These are phyloP conservation scores for Inosperma sp. DNA, from an alignment of 768 basidiomycete genomes.

Conservation along the genomic window DNA sequence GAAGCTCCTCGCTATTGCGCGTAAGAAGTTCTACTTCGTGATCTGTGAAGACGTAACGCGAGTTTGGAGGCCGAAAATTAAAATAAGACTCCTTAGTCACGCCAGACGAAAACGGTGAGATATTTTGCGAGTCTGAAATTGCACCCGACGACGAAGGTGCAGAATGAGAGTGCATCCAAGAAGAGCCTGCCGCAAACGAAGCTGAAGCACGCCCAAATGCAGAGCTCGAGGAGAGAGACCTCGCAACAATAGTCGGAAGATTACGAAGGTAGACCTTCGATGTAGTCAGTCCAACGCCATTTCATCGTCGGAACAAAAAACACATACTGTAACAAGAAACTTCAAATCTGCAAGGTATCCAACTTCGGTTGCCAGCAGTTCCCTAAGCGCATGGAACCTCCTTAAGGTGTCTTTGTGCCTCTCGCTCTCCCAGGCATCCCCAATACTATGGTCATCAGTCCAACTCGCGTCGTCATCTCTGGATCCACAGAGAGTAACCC, in stretches of 20 bases:
- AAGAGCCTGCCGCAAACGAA: conserved; percentile 39
- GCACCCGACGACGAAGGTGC: conserved; percentile 22
- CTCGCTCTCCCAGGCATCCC: conserved; percentile 28
- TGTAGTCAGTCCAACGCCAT: conserved; percentile 6
- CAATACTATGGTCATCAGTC: conserved; percentile 24
- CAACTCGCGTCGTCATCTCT: conserved; percentile 4
- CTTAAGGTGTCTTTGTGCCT: conserved; percentile 44
- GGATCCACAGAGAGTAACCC: neutral
- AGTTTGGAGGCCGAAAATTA: conserved; percentile 20
- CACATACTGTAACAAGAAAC: conserved; percentile 65
- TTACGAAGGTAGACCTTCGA: conserved; percentile 61
- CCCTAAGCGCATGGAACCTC: conserved; percentile 72
- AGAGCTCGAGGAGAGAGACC: conserved; percentile 33
- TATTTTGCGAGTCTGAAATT: conserved; percentile 23
- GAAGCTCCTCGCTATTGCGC: conserved; percentile 64
- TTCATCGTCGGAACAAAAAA: conserved; percentile 7
- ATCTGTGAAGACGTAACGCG: conserved; percentile 53
- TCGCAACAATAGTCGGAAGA: conserved; percentile 45
- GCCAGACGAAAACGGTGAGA: too few relatives aligned
- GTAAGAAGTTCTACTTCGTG: conserved; percentile 54
- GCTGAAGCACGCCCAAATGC: conserved; percentile 40
- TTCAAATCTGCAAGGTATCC: conserved; percentile 78
- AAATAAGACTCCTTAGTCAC: too few relatives aligned
- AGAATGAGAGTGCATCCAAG: conserved; percentile 39
- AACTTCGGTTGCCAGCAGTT: conserved; percentile 80